Evolutionary conservation across 78 protist species (phyloP), one percentile per base, ranked within the genome.

Genomic region (Tieghemostelium lacteum): DNA sequence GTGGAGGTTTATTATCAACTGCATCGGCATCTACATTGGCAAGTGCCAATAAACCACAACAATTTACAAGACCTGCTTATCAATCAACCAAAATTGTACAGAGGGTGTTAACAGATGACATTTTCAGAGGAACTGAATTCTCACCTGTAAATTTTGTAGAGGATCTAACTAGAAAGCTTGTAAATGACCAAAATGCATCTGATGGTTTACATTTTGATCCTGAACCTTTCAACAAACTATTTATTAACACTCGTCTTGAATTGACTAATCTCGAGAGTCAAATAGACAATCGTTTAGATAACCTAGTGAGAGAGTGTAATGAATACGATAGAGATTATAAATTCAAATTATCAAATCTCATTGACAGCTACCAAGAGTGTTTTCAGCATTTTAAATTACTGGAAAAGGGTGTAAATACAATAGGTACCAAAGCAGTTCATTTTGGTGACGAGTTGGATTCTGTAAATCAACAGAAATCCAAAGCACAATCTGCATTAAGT

Each of bases 361-460:
- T 36, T 16, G 52, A 54, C 6, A 29, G 64, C n/a, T 69, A 83
- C 33, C 91, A 83, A 70, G 78, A 83, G 14, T 39, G 77, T 37
- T 83, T 83, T n/a, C 91, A 83, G 33, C 76, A 83, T 45, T 83
- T 83, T 69, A 54, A 64, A 33, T 36, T 63, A 31, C 26, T 83
- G 31, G 91, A 83, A 60, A 66, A 52, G 16, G 91, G 91, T 6
- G 91, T 83, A 3, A 83, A 69, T 60, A 83, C 91, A 3, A 83
- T 83, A 50, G 91, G 91, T 29, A 73, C 91, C 1, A 62, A 60
- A 60, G 91, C 91, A 12, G 78, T 83, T 26, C 91, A 83, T 60
- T 83, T 83, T 69, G 91, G 91, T 29, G 91, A 83, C 42, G 91
- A 83, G 22, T 60, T 83, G 26, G 91, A 83, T 33, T 64, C 75